Conservation (phyloP, 2,329 filamentous ascomycete species). For the Cladosporium velox region DNA sequence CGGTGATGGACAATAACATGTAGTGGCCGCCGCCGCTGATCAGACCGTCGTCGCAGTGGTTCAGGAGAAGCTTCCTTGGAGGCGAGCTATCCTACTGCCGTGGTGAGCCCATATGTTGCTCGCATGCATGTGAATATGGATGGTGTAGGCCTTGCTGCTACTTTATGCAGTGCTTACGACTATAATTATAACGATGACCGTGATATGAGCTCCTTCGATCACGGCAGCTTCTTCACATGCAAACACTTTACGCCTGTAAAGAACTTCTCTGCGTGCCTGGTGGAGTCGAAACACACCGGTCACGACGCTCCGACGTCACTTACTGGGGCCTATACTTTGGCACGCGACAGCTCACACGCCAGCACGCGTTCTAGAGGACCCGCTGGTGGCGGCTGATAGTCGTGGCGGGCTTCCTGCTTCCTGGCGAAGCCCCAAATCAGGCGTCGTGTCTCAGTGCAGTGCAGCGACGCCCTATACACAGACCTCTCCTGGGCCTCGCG, state of each 20-base stretch:
- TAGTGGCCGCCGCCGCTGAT: constrained; percentile 6
- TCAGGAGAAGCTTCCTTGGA: constrained; percentile 11
- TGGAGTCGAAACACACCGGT: constrained; percentile 13
- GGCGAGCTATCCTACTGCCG: neutral
- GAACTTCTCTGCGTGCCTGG: constrained; percentile 13
- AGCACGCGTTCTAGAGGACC: constrained; percentile 15
- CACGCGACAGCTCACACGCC: constrained; percentile 20
- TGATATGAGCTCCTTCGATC: constrained; percentile 25
- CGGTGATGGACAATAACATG: neutral
- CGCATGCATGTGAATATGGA: neutral
- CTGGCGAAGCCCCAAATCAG: constrained; percentile 8
- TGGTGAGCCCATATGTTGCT: neutral
- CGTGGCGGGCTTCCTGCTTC: constrained; percentile 12
- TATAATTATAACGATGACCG: constrained; percentile 15
- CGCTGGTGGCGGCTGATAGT: constrained; percentile 15
- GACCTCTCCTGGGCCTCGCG: constrained; percentile 17
- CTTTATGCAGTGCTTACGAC: constrained; percentile 1
- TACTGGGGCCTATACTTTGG: neutral
- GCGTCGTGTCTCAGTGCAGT: constrained; percentile 18
- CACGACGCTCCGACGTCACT: constrained; percentile 16
- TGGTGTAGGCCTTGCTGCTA: neutral
- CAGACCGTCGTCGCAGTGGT: constrained; percentile 5
- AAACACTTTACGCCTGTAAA: constrained; percentile 27
- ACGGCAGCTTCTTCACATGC: constrained; percentile 27
- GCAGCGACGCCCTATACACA: constrained; percentile 15